Evolutionary conservation across 2,329 filamentous ascomycete species (phyloP).

Genomic region (Paracorniculantispora psalliotae): DNA sequence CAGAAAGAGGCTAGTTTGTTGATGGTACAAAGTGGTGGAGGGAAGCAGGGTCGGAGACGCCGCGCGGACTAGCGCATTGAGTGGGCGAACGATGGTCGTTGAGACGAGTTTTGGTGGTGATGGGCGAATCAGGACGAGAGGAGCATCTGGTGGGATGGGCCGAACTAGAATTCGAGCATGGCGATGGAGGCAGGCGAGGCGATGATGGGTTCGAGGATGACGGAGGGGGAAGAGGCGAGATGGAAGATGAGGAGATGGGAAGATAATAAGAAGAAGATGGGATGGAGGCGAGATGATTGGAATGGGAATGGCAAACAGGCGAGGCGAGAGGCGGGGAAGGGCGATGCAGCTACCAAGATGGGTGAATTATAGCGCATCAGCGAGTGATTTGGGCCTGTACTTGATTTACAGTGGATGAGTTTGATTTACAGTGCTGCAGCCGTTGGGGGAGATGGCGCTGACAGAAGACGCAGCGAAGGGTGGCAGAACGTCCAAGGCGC

Average conservation of each 20-base stretch:
- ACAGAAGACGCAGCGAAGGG: conserved; percentile 3
- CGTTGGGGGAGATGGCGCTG: too few species aligned
- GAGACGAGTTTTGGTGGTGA: background rate
- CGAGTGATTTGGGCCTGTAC: too few species aligned
- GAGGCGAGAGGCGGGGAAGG: background rate
- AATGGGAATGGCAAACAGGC: conserved; percentile 1
- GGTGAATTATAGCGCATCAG: too few species aligned
- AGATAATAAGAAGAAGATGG: background rate
- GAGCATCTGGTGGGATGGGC: background rate
- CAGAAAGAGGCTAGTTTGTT: background rate
- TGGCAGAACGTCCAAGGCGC: background rate
- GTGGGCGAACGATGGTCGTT: background rate
- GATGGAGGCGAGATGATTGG: background rate
- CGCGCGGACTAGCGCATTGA: conserved; percentile 1
- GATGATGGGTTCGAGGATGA: too few species aligned
- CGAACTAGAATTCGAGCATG: background rate
- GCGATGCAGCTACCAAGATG: too few species aligned
- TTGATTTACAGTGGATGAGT: too few species aligned
- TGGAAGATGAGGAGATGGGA: background rate
- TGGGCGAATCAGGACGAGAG: background rate
- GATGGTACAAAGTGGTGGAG: background rate
- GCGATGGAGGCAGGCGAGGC: too few species aligned
- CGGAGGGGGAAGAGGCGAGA: background rate
- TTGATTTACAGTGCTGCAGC: too few species aligned
- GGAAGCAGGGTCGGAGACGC: conserved; percentile 7